These are phyloP conservation scores for Cystobasidium pallidum DNA, from an alignment of 1,284 basidiomycete genomes.

Conservation along the genomic window DNA sequence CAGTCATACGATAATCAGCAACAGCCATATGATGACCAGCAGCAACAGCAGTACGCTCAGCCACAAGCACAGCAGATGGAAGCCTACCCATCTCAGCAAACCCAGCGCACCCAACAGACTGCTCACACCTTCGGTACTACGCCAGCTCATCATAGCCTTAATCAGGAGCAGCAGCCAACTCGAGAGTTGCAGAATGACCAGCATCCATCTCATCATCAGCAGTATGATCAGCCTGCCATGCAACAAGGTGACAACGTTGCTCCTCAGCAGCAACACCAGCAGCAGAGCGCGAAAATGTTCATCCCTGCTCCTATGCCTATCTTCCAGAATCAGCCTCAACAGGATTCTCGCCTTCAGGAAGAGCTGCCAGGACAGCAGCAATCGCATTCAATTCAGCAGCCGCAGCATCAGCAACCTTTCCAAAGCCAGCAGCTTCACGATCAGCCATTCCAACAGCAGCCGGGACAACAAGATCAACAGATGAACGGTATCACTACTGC, in stretches of 20 bases:
- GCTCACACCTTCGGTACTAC: background rate
- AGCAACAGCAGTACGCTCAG: conserved; percentile 14
- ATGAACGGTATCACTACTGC: conserved; percentile 26
- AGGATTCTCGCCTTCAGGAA: conserved; percentile 11
- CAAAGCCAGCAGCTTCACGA: background rate
- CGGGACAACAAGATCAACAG: conserved; percentile 10
- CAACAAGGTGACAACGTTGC: background rate
- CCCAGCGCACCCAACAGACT: conserved; percentile 20
- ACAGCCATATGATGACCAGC: conserved; percentile 8
- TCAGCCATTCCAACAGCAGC: conserved; percentile 3
- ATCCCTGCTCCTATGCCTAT: conserved; percentile 16
- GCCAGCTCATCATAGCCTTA: background rate
- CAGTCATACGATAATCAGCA: no score
- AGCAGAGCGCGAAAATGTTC: background rate
- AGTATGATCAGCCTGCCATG: background rate
- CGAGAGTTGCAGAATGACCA: background rate
- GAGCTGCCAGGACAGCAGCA: conserved; percentile 18
- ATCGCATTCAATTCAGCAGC: background rate
- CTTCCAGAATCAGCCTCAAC: background rate
- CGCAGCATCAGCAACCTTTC: conserved; percentile 10
- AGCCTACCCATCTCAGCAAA: conserved; percentile 14
- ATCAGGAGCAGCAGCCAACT: background rate
- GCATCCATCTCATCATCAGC: conserved; percentile 6
- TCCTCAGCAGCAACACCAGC: background rate
- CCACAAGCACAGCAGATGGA: conserved; percentile 19